Evolutionary conservation across 2,329 filamentous ascomycete species (phyloP), one percentile per base, ranked within the genome.

Genomic region (Fusarium abutilonis): DNA sequence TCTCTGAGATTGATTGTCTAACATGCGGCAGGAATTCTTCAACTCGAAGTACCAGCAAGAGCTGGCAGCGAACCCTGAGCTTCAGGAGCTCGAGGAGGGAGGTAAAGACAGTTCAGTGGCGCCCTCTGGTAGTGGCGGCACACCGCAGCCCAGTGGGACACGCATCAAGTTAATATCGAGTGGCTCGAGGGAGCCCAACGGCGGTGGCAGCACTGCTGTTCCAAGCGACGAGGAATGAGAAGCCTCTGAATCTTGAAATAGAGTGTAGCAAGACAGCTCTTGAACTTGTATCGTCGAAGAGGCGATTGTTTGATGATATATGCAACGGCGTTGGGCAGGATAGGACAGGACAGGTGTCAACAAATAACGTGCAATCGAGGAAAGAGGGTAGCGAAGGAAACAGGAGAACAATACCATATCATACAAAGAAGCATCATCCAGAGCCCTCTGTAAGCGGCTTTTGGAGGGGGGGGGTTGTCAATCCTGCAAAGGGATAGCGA

Each of bases 161-260:
- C 82, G 89, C 53, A 93, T 94, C 76, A 93, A 90, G 79, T 81
- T 94, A 60, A 89, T 82, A 41, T 79, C 77, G 35, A 79, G 73
- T 56, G 67, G 74, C 40, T 70, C 74, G 9, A 75, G 73, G 48
- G 76, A 77, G 50, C 68, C 70, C 23, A 79, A 79, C 42, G 77
- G 76, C 15, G 72, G 77, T 17, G 72, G 70, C 19, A 78, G 74
- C 60, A 75, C 76, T 45, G 72, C 75, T 7, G 73, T 74, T 49
- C 80, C 81, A 68, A 86, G 83, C 70, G 83, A 86, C 62, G 81
- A 85, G 58, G 83, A 86, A 45, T 82, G 68, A 74, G 38, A 46
- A 35, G 52, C 31, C 46, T 52, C 32, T 32, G 49, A 45, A 31
- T 46, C 32, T 38, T 39, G 34, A 29, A 36, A 19, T 4, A 42